phyloP scores from a whole-genome alignment of 352 stramenopile genomes.

The Phytopythium chamaehyphon region DNA sequence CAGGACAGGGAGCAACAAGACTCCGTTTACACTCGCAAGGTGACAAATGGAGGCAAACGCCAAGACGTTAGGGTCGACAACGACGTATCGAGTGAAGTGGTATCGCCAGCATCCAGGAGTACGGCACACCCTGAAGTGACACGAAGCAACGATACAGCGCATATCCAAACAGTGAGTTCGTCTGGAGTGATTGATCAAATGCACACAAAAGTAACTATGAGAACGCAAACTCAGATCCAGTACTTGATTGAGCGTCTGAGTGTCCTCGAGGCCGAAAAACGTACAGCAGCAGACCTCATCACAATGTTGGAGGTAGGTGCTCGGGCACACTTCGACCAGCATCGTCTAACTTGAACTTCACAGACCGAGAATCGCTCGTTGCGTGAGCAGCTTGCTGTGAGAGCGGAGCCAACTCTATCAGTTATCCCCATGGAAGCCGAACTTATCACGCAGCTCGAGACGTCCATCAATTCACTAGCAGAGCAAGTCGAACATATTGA shows the following conservation, averaged over 20 bases:
- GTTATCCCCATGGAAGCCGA: constrained; percentile 34
- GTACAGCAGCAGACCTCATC: constrained; percentile 29
- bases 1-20: constrained; percentile 1
- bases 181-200: neutral
- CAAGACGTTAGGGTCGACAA: neutral
- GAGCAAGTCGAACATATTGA: constrained; percentile 42
- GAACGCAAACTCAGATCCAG: constrained; percentile 35
- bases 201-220: constrained; percentile 1
- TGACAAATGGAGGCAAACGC: neutral
- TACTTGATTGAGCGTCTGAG: constrained; percentile 50
- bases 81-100: too few relatives aligned
- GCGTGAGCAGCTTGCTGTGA: constrained; percentile 21
- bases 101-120: neutral
- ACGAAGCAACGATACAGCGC: constrained; percentile 12
- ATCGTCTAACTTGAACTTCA: neutral
- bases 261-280: constrained; percentile 39
- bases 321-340: neutral
- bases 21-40: neutral
- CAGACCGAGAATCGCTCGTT: constrained; percentile 38
- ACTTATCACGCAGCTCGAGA: constrained; percentile 43
- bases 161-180: constrained; percentile 40
- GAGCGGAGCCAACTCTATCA: neutral
- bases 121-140: constrained; percentile 3
- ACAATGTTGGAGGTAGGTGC: constrained; percentile 37
- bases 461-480: constrained; percentile 36